Conservation (phyloP, 73 alveolate genomes). For the Paramecium pentaurelia region DNA sequence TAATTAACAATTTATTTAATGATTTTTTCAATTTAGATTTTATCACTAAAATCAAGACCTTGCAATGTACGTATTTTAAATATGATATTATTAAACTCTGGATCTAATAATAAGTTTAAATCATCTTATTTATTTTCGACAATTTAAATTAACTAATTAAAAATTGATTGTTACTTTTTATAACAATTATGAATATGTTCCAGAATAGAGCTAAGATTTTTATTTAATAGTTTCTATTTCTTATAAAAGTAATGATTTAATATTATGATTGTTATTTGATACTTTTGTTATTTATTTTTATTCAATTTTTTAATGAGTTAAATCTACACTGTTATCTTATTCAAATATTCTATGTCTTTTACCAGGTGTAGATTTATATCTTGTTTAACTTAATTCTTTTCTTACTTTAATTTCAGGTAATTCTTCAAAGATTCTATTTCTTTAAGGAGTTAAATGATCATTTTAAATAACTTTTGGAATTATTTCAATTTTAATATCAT, state of each 20-base stretch:
- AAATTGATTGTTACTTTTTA: background rate
- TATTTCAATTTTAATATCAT: background rate
- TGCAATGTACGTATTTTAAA: background rate
- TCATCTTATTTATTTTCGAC: background rate
- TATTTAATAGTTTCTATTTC: background rate
- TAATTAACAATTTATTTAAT: background rate
- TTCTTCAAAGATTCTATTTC: background rate
- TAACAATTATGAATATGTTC: background rate
- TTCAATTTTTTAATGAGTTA: background rate
- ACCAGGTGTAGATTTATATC: background rate
- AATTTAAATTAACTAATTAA: background rate
- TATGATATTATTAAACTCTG: background rate
- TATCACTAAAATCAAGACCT: background rate
- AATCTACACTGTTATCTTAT: background rate
- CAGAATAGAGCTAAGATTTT: background rate
- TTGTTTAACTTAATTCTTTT: background rate
- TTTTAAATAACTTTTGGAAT: background rate
- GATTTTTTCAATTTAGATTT: background rate
- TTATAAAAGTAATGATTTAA: background rate
- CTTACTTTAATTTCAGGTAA: background rate
- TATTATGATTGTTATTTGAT: background rate
- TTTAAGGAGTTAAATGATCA: background rate
- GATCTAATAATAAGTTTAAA: background rate
- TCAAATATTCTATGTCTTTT: background rate
- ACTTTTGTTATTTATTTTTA: background rate